A percentile compares a stretch with the other conserved stretches of the same genome.
These are phyloP conservation scores for Rhinocladiella mackenziei DNA, from an alignment of 2,329 filamentous ascomycete species.

Conservation along the genomic window DNA sequence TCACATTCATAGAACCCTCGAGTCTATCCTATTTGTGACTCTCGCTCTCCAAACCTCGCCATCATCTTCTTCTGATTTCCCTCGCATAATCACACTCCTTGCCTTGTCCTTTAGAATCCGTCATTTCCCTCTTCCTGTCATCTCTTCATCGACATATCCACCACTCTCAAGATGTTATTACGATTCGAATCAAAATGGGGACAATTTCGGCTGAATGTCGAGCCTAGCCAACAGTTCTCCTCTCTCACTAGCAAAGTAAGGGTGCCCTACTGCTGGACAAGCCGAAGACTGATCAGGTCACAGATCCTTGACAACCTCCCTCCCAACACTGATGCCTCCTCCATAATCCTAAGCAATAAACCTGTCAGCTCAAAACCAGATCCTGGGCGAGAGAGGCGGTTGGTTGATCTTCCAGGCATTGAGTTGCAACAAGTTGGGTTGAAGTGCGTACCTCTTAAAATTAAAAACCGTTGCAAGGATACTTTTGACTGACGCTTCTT, in stretches of 20 bases:
- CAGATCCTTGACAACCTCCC: slow-evolving; percentile 60
- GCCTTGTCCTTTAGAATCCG: background rate
- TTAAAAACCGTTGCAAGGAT: background rate
- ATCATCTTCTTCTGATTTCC: slow-evolving; percentile 1
- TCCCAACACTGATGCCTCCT: slow-evolving; percentile 50
- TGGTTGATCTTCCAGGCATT: slow-evolving; percentile 52
- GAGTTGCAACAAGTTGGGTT: slow-evolving; percentile 56
- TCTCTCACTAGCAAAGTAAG: slow-evolving; percentile 49
- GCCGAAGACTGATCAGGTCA: background rate
- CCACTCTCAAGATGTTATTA: slow-evolving; percentile 61
- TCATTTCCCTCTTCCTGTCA: background rate
- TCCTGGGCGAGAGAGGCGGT: slow-evolving; percentile 50
- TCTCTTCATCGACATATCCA: no score
- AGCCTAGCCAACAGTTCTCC: slow-evolving; percentile 68
- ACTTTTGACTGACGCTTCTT: slow-evolving; percentile 21
- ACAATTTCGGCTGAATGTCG: slow-evolving; percentile 79
- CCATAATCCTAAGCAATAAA: slow-evolving; percentile 57
- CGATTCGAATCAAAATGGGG: slow-evolving; percentile 88
- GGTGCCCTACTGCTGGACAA: background rate
- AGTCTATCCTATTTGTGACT: slow-evolving; percentile 2
- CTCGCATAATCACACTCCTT: background rate
- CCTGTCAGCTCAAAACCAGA: slow-evolving; percentile 49
- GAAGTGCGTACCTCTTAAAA: slow-evolving; percentile 46
- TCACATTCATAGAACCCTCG: no score
- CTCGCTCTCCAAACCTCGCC: background rate